Base-by-base conservation (phyloP, 805 yeast species). In the Brettanomyces bruxellensis region DNA sequence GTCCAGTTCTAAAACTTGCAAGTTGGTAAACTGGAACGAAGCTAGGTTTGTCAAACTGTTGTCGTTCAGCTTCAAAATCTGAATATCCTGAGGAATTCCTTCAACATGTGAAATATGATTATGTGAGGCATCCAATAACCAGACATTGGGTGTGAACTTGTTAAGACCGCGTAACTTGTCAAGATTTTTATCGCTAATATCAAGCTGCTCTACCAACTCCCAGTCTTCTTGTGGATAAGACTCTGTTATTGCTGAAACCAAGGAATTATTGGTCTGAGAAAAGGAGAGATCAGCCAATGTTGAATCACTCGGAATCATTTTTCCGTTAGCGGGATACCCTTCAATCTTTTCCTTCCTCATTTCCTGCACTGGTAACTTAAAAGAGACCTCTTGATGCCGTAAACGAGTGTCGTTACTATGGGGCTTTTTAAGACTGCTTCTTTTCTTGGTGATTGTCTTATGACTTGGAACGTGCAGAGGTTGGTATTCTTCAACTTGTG, bases 201-300 rank as follows among this genome's bases (percentile, higher is more conserved):
- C 59, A n/a, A 77, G 61, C 22, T 62, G 64, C 8, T 49, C 55
- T 2, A 76, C 58, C 12, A 52, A 51, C 34, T 66, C 64, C 83
- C 82, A 77, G 43, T 66, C 61, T 3, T 64, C 62, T 24, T 63
- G 57, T 1, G 75, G 66, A 43, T 72, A 60, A 3, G 59, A 53
- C 35, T 71, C 72, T 1, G 76, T 74, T 25, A 77, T 67, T 3
- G 72, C 66, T 5, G 75, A 61, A 4, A 75, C 75, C 36, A 77
- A 55, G 12, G 61, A 60, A 43, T 59, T 66, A 47, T 69, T 69
- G 0, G 76, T 66, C 50, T 74, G 73, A 2, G 78, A 65, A 52
- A 76, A 77, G 3, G 81, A 71, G 3, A 73, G 45, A 41, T 74
- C 73, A 3, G 25, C 38, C 25, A 24, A 23, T 9, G n/a, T 38